Conservation (phyloP, 2,329 filamentous ascomycete species). For the Arthrobotrys megalospora region DNA sequence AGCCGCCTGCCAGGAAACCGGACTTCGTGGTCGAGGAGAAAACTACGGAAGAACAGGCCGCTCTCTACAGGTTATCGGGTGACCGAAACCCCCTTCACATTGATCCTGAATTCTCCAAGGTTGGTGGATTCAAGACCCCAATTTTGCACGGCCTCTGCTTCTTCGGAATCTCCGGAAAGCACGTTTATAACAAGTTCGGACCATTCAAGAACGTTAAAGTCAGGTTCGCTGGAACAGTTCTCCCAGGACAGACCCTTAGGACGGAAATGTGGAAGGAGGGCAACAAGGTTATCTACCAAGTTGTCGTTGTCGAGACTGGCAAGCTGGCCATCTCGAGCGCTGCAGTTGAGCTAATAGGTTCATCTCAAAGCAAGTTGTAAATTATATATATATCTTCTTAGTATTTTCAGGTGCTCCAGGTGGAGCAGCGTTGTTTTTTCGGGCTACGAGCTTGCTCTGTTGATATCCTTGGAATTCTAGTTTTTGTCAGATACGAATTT, state of each 20-base stretch:
- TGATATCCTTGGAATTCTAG: constrained; percentile 4
- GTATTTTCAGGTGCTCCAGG: constrained; percentile 6
- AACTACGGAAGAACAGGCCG: constrained; percentile 91
- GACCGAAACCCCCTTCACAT: constrained; percentile 98
- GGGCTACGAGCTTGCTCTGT: constrained; percentile 18
- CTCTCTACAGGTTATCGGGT: constrained; percentile 90
- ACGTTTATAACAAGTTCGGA: constrained; percentile 87
- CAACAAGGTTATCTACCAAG: constrained; percentile 84
- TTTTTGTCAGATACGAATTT: constrained; percentile 2
- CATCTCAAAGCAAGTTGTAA: constrained; percentile 71
- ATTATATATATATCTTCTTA: background rate
- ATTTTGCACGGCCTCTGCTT: constrained; percentile 98
- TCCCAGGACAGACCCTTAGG: constrained; percentile 88
- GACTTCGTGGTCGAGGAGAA: constrained; percentile 87
- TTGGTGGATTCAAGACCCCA: constrained; percentile 92
- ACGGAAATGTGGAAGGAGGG: constrained; percentile 97
- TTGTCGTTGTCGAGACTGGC: constrained; percentile 91
- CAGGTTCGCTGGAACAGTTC: constrained; percentile 85
- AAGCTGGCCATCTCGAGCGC: constrained; percentile 87
- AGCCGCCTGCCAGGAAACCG: constrained; percentile 81
- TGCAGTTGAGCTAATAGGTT: constrained; percentile 79
- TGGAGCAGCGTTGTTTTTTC: background rate
- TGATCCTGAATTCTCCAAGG: constrained; percentile 92
- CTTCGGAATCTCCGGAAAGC: constrained; percentile 92
- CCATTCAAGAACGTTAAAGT: constrained; percentile 92